Evolutionary conservation across 352 stramenopile species (phyloP).

Genomic region (Globisporangium okanoganense): DNA sequence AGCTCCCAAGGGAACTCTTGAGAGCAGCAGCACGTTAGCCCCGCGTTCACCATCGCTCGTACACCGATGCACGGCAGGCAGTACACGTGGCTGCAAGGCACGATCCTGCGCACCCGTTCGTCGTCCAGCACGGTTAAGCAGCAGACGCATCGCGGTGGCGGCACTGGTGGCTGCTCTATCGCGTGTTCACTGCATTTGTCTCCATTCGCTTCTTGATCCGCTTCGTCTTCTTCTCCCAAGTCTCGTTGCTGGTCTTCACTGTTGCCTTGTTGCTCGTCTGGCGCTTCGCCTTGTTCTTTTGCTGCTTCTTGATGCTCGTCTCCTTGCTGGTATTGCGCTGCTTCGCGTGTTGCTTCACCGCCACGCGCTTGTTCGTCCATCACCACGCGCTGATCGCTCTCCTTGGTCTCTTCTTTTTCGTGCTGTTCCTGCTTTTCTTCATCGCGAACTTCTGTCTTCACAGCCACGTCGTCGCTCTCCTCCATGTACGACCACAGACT

Average conservation of each 20-base stretch:
- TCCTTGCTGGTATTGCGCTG: too few relatives aligned
- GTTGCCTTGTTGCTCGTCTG: too few relatives aligned
- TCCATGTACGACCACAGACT: background rate
- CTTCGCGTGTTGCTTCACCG: too few relatives aligned
- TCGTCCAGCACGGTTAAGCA: background rate
- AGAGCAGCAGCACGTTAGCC: background rate
- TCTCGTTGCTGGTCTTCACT: too few relatives aligned
- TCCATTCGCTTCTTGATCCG: background rate
- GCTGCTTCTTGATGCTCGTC: too few relatives aligned
- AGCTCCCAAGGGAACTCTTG: background rate
- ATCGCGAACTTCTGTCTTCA: background rate
- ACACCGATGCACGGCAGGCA: constrained; percentile 31
- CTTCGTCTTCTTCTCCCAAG: too few relatives aligned
- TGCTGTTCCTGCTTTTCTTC: background rate
- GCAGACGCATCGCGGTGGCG: constrained; percentile 2
- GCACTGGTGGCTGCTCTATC: background rate
- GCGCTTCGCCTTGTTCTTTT: too few relatives aligned
- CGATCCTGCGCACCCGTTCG: background rate
- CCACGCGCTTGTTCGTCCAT: too few relatives aligned
- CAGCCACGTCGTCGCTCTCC: background rate
- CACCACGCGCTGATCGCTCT: too few relatives aligned
- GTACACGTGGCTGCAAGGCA: constrained; percentile 44
- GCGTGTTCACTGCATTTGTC: background rate
- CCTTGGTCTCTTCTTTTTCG: background rate
- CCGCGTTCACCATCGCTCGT: constrained; percentile 16